Evolutionary conservation across 257 asterid genomes (phyloP).

Genomic region (Solanum chiquidenum): DNA sequence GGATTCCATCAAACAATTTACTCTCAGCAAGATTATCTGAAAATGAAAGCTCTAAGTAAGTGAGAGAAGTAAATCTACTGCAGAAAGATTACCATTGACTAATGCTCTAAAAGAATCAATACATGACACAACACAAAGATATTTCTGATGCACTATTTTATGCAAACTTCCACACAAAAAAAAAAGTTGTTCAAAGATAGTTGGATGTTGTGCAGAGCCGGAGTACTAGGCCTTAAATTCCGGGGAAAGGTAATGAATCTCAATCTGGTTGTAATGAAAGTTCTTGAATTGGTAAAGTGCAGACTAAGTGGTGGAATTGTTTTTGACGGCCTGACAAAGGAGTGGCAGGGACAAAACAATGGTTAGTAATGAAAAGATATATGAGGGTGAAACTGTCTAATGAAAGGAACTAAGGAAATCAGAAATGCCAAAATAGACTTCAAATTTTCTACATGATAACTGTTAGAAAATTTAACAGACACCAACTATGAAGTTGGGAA

Average conservation of each 20-base stretch:
- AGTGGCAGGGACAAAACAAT: neutral
- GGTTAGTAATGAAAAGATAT: neutral
- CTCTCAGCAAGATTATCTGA: conserved; percentile 33
- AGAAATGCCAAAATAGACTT: neutral
- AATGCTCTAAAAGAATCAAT: neutral
- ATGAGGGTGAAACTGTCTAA: neutral
- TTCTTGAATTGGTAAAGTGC: neutral
- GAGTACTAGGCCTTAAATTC: neutral
- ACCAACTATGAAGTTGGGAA: neutral
- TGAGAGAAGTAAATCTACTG: neutral
- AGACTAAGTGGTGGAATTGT: neutral
- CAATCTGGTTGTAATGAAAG: neutral
- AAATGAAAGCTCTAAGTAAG: conserved; percentile 3
- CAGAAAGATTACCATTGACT: neutral
- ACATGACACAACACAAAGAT: neutral
- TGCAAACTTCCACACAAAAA: neutral
- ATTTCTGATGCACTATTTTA: neutral
- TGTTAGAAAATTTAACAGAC: neutral
- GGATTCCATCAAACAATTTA: conserved; percentile 29
- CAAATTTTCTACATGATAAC: neutral
- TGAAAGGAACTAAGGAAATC: neutral
- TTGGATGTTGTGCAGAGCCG: neutral
- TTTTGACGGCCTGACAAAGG: neutral
- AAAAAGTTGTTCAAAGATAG: neutral
- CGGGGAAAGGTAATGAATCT: neutral